A percentile compares a stretch with the other conserved stretches of the same genome.
Conservation (phyloP, 2,329 filamentous ascomycete genomes). For the Phaeosphaeria sp. region DNA sequence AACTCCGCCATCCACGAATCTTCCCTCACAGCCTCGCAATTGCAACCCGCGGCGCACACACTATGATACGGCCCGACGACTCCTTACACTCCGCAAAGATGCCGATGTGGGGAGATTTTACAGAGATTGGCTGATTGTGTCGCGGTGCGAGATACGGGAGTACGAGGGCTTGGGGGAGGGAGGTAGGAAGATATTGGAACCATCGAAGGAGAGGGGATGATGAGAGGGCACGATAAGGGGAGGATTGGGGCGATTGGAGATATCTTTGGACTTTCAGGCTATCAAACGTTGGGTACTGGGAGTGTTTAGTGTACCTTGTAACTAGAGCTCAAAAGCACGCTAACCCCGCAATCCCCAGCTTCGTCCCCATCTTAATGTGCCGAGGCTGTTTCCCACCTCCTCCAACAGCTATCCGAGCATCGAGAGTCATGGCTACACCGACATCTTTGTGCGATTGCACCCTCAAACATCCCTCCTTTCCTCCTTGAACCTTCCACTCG, state of each 20-base stretch:
- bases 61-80: conserved; percentile 7
- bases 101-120: conserved; percentile 8
- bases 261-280: too few relatives aligned
- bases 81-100: background rate
- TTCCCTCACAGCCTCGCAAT: too few relatives aligned
- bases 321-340: too few relatives aligned
- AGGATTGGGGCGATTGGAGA: too few relatives aligned
- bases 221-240: too few relatives aligned
- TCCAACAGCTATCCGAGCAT: conserved; percentile 13
- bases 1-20: too few relatives aligned
- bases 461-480: background rate
- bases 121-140: conserved; percentile 13
- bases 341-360: conserved; percentile 8
- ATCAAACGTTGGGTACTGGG: too few relatives aligned
- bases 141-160: conserved; percentile 17
- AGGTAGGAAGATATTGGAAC: conserved; percentile 8
- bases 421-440: conserved; percentile 21
- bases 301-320: too few relatives aligned
- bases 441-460: conserved; percentile 1
- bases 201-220: background rate
- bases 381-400: conserved; percentile 26
- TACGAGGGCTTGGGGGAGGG: conserved; percentile 9
- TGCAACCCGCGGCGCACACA: conserved; percentile 2
- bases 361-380: conserved; percentile 6
- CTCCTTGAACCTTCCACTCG: background rate